Conservation (phyloP, 2,329 filamentous ascomycete genomes). For the Arthrocladium fulminans region DNA sequence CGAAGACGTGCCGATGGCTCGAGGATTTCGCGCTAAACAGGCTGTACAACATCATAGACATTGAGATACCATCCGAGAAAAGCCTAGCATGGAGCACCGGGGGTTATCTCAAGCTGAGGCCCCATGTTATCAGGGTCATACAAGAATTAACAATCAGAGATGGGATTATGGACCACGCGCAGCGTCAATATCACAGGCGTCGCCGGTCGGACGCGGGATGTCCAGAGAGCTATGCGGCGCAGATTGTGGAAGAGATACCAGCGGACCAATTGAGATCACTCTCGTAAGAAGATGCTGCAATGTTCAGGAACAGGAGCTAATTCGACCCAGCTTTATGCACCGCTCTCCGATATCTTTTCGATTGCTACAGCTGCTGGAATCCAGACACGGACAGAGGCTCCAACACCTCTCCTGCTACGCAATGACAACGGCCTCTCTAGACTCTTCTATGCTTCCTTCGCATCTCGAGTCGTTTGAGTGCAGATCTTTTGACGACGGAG, state of each 20-base stretch:
- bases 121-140: constrained; percentile 17
- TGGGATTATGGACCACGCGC: constrained; percentile 10
- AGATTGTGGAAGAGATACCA: constrained; percentile 16
- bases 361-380: neutral
- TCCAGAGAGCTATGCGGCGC: constrained; percentile 9
- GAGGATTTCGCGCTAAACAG: constrained; percentile 18
- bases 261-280: constrained; percentile 7
- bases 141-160: constrained; percentile 18
- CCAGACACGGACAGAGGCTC: constrained; percentile 13
- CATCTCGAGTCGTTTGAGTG: constrained; percentile 19
- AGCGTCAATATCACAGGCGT: constrained; percentile 10
- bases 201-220: constrained; percentile 10
- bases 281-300: constrained; percentile 2
- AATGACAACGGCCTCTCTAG: constrained; percentile 8
- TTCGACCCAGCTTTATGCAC: constrained; percentile 5
- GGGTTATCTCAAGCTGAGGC: constrained; percentile 13
- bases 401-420: constrained; percentile 17
- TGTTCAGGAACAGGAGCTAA: neutral
- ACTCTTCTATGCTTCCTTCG: constrained; percentile 8
- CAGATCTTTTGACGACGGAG: constrained; percentile 17
- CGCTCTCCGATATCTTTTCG: neutral
- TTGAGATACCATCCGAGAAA: constrained; percentile 13
- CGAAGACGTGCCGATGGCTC: constrained; percentile 18
- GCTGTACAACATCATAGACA: constrained; percentile 18
- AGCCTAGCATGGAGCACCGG: constrained; percentile 5